Conservation (phyloP, 768 basidiomycete species). For the Trametes cinnabarina region DNA sequence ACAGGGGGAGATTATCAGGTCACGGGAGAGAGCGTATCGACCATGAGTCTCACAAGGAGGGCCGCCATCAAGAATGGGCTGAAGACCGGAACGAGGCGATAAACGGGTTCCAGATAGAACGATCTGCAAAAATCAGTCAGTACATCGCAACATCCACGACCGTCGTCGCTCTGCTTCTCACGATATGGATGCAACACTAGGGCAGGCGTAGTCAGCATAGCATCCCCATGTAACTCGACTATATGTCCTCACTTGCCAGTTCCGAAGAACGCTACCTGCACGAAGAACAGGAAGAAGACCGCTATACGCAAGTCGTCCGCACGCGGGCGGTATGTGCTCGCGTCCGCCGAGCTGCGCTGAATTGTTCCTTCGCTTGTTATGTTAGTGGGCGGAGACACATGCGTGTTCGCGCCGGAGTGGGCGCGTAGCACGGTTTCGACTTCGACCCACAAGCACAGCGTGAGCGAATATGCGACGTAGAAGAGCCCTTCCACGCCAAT, state of each 20-base stretch:
- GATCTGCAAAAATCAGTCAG: slow-evolving; percentile 40
- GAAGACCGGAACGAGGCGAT: slow-evolving; percentile 82
- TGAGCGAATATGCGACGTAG: slow-evolving; percentile 64
- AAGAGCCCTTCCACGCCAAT: slow-evolving; percentile 83
- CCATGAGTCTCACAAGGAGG: slow-evolving; percentile 60
- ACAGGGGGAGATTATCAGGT: neutral
- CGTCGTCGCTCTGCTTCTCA: slow-evolving; percentile 34
- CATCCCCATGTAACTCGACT: neutral
- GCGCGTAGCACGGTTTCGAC: slow-evolving; percentile 46
- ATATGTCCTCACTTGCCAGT: slow-evolving; percentile 49
- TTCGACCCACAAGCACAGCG: slow-evolving; percentile 65
- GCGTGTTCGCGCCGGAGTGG: neutral
- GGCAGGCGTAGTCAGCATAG: neutral
- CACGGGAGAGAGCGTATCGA: neutral
- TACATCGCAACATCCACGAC: neutral
- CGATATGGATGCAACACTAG: slow-evolving; percentile 82
- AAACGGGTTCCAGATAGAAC: slow-evolving; percentile 87
- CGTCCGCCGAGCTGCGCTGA: neutral
- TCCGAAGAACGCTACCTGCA: slow-evolving; percentile 85
- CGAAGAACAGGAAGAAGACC: slow-evolving; percentile 81
- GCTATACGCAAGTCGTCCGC: slow-evolving; percentile 70
- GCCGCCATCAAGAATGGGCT: slow-evolving; percentile 81
- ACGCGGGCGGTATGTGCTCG: slow-evolving; percentile 21
- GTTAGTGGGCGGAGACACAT: neutral
- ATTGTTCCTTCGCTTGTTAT: neutral